Base-by-base conservation (phyloP, 2,329 filamentous ascomycete genomes). In the Thielaviopsis euricoi region DNA sequence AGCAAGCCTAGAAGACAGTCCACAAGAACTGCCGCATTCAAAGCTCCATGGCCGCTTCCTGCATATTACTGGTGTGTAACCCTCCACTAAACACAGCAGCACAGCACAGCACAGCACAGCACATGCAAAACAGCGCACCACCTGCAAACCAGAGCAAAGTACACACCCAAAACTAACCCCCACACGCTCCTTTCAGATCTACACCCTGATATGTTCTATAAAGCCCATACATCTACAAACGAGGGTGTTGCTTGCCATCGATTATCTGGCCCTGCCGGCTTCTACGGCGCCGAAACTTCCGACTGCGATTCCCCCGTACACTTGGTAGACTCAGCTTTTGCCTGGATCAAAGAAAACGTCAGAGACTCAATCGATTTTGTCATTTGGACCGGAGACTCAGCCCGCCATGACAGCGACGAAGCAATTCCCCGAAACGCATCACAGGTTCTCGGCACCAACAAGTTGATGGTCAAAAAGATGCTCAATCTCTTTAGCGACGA, bases 361-460 rank as follows among this genome's bases (percentile, higher is more conserved):
- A 85, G 80, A 66, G 85, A 90, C 67, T 71, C 83, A 3, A 78
- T 96, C 62, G 89, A 96, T 69, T 96, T 96, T 67, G 83, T 95
- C 54, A 74, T 95, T 53, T 95, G 89, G 89, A 95, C 90, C 1
- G 89, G 89, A 63, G 89, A 96, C 69, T 91, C 86, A 33, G 88
- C 87, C 21, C 81, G 89, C 62, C 89, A 96, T 70, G 90, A 95
- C 70, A 91, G 85, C 68, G 89, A 95, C 67, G 86, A 91, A 68
- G 71, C 79, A 53, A 76, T 87, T 37, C 91, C 91, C 13, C 85
- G 93, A 63, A 87, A 77, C 43, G 76, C 82, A 48, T 74, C 78
- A 49, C 83, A 95, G 67, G 84, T 98, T n/a, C 73, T 91, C 17
- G 73, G 79, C 56, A 79, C 87, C 64, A 98, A 98, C 68, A 74